Base-by-base conservation (phyloP, 352 stramenopile genomes). In the Globisporangium camurandrum region DNA sequence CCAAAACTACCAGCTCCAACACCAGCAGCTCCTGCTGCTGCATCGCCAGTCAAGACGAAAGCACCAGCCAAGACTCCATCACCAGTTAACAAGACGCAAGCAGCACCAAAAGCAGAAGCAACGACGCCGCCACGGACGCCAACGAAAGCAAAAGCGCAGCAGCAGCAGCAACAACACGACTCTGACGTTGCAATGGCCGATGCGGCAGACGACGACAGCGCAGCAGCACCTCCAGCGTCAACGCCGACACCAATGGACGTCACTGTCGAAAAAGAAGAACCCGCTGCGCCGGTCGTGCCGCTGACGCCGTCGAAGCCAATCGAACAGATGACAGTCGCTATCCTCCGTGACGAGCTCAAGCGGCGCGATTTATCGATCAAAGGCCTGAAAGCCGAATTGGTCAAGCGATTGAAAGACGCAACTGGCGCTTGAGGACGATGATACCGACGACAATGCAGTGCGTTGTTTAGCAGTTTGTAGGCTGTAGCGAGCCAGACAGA, bases 361-460 rank as follows among this genome's bases (percentile, higher is more conserved):
- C 69, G 79, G 17, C 74, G 80, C 22, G 78, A 74, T 1, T 44
- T 93, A 28, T 69, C 79, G 31, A 93, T 81, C 36, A 89, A 88
- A 61, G 82, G 82, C 6, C 66, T 93, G 30, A 93, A 93, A 61
- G 82, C 80, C 14, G 82, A 93, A 46, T 56, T 93, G 28, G 76
- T 84, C 34, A 69, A 88, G 66, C 70, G 82, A 31, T 75, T 93
- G 61, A 88, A 88, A 57, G 71, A 88, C 52, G 82, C 74, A 38
- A 61, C 48, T 8, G 54, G 47, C 8, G 54, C 34, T 36, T 61
- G 9, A 49, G 28, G 20, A 30, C 10, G 31, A 3, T 1, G 30
- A 34, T 34, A 12, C 30, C n/a, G n/a, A n/a, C n/a, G n/a, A n/a
- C n/a, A n/a, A n/a, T n/a, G n/a, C n/a, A n/a, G n/a, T n/a, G n/a